Evolutionary conservation across 2,329 filamentous ascomycete genomes (phyloP).

Genomic region (Pseudopyricularia javanii): DNA sequence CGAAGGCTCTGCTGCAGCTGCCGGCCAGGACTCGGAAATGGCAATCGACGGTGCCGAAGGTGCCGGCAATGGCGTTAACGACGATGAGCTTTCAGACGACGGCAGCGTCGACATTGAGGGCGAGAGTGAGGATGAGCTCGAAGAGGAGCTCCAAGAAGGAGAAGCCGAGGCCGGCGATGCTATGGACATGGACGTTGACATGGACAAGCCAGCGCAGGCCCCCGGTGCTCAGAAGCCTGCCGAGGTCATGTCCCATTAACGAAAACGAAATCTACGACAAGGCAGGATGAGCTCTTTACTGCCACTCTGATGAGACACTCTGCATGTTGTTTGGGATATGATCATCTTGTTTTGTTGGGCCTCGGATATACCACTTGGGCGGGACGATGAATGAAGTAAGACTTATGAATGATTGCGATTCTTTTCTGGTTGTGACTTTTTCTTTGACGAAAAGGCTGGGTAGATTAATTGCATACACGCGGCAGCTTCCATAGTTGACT

Average conservation of each 20-base stretch:
- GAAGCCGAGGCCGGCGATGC: conserved; percentile 16
- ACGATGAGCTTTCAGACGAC: conserved; percentile 24
- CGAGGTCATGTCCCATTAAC: conserved; percentile 15
- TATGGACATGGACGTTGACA: conserved; percentile 22
- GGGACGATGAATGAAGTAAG: conserved; percentile 3
- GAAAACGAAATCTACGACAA: not conserved
- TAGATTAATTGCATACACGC: not conserved
- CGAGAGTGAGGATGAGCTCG: conserved; percentile 24
- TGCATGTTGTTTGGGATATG: not conserved
- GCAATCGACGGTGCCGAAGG: conserved; percentile 14
- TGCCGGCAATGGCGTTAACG: conserved; percentile 16
- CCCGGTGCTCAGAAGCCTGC: conserved; percentile 9
- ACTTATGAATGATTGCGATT: not conserved
- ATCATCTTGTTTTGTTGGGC: not conserved
- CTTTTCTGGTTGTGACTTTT: not conserved
- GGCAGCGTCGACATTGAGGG: conserved; percentile 25
- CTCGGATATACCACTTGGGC: not conserved
- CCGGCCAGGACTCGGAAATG: conserved; percentile 18
- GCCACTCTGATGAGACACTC: not conserved
- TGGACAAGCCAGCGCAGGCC: conserved; percentile 7
- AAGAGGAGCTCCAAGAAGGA: conserved; percentile 17
- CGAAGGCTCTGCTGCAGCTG: conserved; percentile 3
- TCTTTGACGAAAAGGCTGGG: not conserved
- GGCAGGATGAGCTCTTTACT: not conserved
- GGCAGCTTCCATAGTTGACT: not conserved